Conservation (phyloP, 1,284 basidiomycete species). For the Cronartium ribicola region DNA sequence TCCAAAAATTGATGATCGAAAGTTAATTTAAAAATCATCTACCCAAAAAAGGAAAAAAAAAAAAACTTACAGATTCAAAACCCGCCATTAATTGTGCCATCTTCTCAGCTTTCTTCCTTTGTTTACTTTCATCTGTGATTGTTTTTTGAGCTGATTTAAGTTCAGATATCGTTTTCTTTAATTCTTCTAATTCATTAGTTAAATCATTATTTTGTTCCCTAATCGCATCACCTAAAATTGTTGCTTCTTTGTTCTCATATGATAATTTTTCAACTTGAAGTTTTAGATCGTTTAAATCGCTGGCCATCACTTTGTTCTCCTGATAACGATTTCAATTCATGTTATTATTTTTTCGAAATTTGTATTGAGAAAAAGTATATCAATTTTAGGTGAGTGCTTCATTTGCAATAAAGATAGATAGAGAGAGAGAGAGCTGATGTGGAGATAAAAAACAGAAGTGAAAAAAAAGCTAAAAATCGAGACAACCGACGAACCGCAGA, state of each 20-base stretch:
- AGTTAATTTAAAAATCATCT: background rate
- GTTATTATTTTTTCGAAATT: background rate
- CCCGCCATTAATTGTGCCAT: slow-evolving; percentile 99
- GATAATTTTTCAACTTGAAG: slow-evolving; percentile 85
- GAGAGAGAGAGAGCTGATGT: background rate
- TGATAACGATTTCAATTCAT: too few relatives aligned
- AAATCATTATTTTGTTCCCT: slow-evolving; percentile 91
- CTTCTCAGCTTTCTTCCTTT: slow-evolving; percentile 98
- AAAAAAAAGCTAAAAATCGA: background rate
- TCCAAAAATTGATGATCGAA: background rate
- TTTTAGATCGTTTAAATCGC: slow-evolving; percentile 80
- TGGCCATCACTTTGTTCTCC: slow-evolving; percentile 82
- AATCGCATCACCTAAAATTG: slow-evolving; percentile 90
- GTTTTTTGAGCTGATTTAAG: slow-evolving; percentile 68
- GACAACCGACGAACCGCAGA: slow-evolving; percentile 60
- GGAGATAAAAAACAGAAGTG: background rate
- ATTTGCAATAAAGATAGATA: background rate
- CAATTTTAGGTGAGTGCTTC: too few relatives aligned
- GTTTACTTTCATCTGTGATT: slow-evolving; percentile 83
- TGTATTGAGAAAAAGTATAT: background rate
- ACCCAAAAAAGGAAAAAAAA: background rate
- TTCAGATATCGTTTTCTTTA: slow-evolving; percentile 54
- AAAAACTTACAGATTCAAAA: slow-evolving; percentile 77
- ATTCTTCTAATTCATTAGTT: slow-evolving; percentile 81
- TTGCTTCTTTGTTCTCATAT: slow-evolving; percentile 91